A percentile compares a stretch with the other conserved stretches of the same genome.
phyloP scores from a whole-genome alignment of 129 eudicot genomes.

The Helianthus tuberosus region DNA sequence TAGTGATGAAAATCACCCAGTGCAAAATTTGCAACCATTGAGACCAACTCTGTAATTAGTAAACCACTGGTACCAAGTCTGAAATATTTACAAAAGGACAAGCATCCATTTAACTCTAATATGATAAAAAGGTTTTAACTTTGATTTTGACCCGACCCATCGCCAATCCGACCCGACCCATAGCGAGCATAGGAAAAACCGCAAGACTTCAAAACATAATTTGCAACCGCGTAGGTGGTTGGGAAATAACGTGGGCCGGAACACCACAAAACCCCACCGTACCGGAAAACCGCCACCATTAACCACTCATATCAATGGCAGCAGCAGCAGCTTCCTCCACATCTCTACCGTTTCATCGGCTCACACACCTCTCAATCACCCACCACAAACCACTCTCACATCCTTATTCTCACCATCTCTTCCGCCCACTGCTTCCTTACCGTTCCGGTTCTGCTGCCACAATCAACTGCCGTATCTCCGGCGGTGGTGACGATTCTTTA shows the following conservation, averaged over 20 bases:
- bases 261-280: constrained; percentile 19
- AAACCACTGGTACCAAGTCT: no score
- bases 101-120: no score
- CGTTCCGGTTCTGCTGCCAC: constrained; percentile 22
- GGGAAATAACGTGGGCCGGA: not conserved
- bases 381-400: constrained; percentile 32
- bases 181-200: not conserved
- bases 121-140: no score
- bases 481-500: constrained; percentile 60
- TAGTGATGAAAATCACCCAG: no score
- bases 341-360: constrained; percentile 30
- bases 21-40: no score
- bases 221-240: not conserved
- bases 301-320: constrained; percentile 26
- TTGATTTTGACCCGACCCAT: no score
- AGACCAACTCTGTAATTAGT: no score
- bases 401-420: constrained; percentile 34
- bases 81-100: no score
- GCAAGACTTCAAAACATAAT: not conserved
- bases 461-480: constrained; percentile 52
- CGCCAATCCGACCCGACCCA: not conserved
- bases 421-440: constrained; percentile 44
- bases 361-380: constrained; percentile 18
- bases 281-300: constrained; percentile 4
- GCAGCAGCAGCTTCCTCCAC: constrained; percentile 39